Percentiles rank a stretch among this genome's conserved stretches.
Evolutionary conservation across 1,284 basidiomycete genomes (phyloP).

Genomic region (Gymnopus androsaceus): DNA sequence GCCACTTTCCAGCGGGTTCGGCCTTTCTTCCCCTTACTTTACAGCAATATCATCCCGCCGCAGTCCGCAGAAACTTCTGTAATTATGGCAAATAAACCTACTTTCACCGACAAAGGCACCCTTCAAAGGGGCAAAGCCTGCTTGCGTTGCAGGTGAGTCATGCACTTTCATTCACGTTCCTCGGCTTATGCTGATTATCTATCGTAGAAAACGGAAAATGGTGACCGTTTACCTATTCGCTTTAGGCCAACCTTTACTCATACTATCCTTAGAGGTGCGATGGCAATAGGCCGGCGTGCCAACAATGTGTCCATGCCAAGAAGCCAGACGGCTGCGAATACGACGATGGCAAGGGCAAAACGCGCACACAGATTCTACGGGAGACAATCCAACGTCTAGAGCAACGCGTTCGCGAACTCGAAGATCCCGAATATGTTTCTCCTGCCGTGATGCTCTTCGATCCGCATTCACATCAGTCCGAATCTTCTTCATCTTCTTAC

Average conservation of each 20-base stretch:
- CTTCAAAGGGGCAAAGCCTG: conserved; percentile 66
- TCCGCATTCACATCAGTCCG: conserved; percentile 53
- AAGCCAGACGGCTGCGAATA: conserved; percentile 60
- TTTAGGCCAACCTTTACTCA: conserved; percentile 14
- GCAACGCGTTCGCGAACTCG: conserved; percentile 56
- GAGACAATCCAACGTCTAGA: conserved; percentile 61
- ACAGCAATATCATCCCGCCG: conserved; percentile 16
- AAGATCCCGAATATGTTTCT: conserved; percentile 59
- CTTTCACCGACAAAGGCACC: conserved; percentile 36
- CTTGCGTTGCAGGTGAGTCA: conserved; percentile 60
- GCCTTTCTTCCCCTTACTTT: conserved; percentile 22
- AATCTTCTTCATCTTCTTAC: conserved; percentile 64
- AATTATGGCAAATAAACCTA: conserved; percentile 50
- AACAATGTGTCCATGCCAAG: conserved; percentile 62
- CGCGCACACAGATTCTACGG: conserved; percentile 59
- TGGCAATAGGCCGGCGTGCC: conserved; percentile 58
- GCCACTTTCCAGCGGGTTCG: conserved; percentile 9
- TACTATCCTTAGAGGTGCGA: conserved; percentile 51
- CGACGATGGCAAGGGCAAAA: conserved; percentile 67
- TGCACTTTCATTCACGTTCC: not conserved
- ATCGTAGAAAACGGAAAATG: conserved; percentile 73
- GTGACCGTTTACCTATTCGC: conserved; percentile 36
- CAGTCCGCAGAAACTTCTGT: conserved; percentile 10
- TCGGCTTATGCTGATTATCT: conserved; percentile 5
- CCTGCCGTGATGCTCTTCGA: conserved; percentile 54